Percentiles rank a stretch among this genome's conserved stretches.
These are phyloP conservation scores for Leccinum truebloodii DNA, from an alignment of 768 basidiomycete species.

Conservation along the genomic window DNA sequence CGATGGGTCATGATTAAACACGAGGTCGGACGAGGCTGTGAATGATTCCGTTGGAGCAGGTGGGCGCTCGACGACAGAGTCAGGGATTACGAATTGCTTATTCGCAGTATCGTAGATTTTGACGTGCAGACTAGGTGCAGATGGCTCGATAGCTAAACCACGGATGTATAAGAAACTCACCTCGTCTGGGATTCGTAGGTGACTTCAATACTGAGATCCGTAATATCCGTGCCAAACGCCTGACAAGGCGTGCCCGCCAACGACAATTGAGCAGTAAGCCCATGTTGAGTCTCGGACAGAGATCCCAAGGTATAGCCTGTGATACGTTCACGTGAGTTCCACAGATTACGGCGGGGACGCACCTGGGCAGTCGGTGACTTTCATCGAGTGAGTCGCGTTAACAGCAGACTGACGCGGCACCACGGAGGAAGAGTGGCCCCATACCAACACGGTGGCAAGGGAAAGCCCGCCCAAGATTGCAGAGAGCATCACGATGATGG, in stretches of 20 bases:
- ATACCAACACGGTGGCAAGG: slow-evolving; percentile 4
- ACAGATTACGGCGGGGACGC: neutral
- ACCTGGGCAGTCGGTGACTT: slow-evolving; percentile 37
- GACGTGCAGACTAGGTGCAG: slow-evolving; percentile 55
- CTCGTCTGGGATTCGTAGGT: slow-evolving; percentile 60
- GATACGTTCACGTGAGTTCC: neutral
- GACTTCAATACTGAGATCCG: slow-evolving; percentile 61
- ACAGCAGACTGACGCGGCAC: slow-evolving; percentile 6
- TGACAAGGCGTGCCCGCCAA: slow-evolving; percentile 61
- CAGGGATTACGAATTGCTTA: slow-evolving; percentile 66
- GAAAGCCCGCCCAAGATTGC: slow-evolving; percentile 11
- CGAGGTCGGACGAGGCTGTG: slow-evolving; percentile 53
- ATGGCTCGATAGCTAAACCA: neutral
- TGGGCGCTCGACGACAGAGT: slow-evolving; percentile 50
- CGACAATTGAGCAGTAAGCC: slow-evolving; percentile 54
- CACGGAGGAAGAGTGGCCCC: slow-evolving; percentile 9
- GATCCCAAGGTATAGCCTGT: slow-evolving; percentile 56
- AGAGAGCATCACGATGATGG: slow-evolving; percentile 1
- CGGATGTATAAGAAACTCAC: slow-evolving; percentile 29
- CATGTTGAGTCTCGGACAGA: slow-evolving; percentile 43
- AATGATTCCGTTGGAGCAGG: slow-evolving; percentile 35
- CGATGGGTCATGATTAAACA: slow-evolving; percentile 62
- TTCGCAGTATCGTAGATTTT: slow-evolving; percentile 63
- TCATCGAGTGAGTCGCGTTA: slow-evolving; percentile 23
- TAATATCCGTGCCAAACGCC: slow-evolving; percentile 62